These are phyloP conservation scores for Sparassis latifolia DNA, from an alignment of 1,284 basidiomycete species.

Conservation along the genomic window DNA sequence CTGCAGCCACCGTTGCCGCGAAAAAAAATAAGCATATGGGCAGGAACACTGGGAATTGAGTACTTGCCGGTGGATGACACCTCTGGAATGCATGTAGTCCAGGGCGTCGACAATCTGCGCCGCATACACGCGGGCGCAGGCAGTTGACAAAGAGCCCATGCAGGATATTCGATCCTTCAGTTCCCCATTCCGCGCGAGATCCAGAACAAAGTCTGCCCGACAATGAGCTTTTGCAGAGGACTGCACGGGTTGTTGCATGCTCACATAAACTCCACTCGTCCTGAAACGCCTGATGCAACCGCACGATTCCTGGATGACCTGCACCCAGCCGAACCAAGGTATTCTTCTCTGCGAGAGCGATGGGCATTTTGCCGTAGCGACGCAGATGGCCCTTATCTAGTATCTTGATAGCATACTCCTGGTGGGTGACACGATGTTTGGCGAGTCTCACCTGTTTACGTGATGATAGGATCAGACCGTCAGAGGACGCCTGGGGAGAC, in stretches of 20 bases:
- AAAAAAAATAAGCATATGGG: background rate
- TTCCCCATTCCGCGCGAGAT: constrained; percentile 87
- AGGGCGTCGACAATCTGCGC: constrained; percentile 87
- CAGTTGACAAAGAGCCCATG: constrained; percentile 75
- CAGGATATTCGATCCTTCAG: constrained; percentile 74
- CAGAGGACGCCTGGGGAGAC: background rate
- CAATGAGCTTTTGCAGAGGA: background rate
- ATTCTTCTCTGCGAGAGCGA: constrained; percentile 61
- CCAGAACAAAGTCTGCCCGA: constrained; percentile 81
- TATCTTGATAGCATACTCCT: constrained; percentile 71
- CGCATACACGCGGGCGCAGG: constrained; percentile 75
- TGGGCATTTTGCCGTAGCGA: constrained; percentile 58
- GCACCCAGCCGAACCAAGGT: constrained; percentile 54
- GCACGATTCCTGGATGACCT: constrained; percentile 79
- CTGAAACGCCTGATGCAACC: constrained; percentile 79
- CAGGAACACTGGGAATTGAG: background rate
- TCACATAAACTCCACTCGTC: constrained; percentile 80
- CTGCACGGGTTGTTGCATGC: constrained; percentile 16
- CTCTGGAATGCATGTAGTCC: constrained; percentile 83
- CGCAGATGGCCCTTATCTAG: constrained; percentile 71
- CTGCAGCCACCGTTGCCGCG: constrained; percentile 24
- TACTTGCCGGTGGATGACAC: constrained; percentile 77
- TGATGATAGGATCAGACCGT: background rate
- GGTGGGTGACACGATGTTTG: constrained; percentile 46
- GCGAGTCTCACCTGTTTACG: constrained; percentile 52